Percentiles rank a stretch among this genome's conserved stretches.
phyloP scores from a whole-genome alignment of 495 filamentous ascomycete species.

The Neurospora intermedia region DNA sequence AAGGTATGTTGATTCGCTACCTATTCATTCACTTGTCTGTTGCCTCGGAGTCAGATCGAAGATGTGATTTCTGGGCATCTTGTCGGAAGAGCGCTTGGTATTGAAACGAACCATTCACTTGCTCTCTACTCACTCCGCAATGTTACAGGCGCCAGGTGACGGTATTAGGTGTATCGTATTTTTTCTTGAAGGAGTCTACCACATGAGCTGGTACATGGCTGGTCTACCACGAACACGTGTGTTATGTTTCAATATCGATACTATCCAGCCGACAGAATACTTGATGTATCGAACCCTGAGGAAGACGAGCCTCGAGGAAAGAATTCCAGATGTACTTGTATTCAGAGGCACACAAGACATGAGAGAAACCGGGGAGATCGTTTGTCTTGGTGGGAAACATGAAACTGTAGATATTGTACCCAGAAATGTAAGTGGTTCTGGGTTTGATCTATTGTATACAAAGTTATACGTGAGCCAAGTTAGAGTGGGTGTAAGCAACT shows the following conservation, averaged over 20 bases:
- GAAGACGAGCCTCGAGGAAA: background rate
- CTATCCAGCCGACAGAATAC: background rate
- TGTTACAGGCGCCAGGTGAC: background rate
- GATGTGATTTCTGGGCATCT: background rate
- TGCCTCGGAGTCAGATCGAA: background rate
- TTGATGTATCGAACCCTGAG: background rate
- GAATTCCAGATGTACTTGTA: background rate
- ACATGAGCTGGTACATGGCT: background rate
- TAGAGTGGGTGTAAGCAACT: background rate
- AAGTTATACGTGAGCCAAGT: background rate
- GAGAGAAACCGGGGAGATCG: background rate
- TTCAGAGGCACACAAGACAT: background rate
- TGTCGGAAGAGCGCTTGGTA: background rate
- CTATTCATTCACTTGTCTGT: background rate
- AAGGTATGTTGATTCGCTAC: background rate
- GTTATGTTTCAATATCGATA: background rate
- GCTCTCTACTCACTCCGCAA: background rate
- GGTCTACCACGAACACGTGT: fast-evolving
- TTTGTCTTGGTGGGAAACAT: background rate
- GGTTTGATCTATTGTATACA: background rate
- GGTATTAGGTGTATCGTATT: background rate
- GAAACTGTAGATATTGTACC: background rate
- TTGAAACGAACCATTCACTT: background rate
- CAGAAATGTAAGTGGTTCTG: background rate
- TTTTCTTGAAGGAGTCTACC: background rate